Conservation (phyloP, 139 green algal genomes). For the Deuterostichococcus epilithicus region DNA sequence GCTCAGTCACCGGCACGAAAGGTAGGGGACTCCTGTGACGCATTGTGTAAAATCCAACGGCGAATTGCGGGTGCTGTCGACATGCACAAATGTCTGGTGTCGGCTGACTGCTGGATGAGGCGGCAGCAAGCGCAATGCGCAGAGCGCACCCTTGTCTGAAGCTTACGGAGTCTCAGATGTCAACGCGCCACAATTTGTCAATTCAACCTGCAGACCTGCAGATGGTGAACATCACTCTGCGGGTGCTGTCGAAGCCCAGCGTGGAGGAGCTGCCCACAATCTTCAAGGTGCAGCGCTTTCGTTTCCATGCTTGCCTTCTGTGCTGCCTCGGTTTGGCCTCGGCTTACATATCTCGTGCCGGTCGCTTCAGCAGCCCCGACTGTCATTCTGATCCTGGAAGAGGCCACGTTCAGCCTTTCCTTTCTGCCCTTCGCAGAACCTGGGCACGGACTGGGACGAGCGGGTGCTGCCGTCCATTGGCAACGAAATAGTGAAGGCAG, state of each 20-base stretch:
- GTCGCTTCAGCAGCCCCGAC: not conserved
- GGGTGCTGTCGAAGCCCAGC: constrained; percentile 91
- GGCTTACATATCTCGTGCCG: no score
- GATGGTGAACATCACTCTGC: constrained; percentile 98
- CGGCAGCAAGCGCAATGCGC: no score
- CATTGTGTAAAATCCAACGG: not conserved
- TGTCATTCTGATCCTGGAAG: no score
- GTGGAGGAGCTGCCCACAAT: constrained; percentile 76
- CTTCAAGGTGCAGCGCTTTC: constrained; percentile 60
- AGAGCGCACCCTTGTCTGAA: no score
- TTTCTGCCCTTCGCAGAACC: no score
- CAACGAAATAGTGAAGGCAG: constrained; percentile 97
- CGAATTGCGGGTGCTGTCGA: not conserved
- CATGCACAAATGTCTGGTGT: not conserved
- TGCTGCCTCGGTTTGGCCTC: not conserved
- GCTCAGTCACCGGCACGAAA: constrained; percentile 97
- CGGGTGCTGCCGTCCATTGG: constrained; percentile 97
- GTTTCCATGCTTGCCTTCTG: not conserved
- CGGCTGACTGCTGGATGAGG: no score
- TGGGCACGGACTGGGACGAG: constrained; percentile 98
- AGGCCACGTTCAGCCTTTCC: no score
- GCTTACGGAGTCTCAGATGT: no score
- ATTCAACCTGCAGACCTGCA: constrained; percentile 85
- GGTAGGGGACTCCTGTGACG: constrained; percentile 59
- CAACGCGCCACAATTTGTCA: no score